phyloP scores from a whole-genome alignment of 148 eudicot species.

The Oxyria digyna region DNA sequence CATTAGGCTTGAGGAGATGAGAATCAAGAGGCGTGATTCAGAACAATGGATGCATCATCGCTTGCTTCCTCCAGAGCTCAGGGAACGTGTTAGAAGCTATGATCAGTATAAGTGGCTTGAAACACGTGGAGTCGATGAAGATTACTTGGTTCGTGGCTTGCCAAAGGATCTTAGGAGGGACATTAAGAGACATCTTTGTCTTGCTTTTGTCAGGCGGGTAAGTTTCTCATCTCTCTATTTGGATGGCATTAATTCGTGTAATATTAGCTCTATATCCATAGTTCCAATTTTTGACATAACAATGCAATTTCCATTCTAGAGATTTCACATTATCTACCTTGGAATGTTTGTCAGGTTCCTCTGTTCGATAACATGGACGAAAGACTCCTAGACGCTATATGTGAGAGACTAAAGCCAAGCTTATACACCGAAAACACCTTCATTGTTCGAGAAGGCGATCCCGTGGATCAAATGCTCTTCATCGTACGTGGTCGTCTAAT shows the following conservation, averaged over 20 bases:
- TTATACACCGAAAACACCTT: constrained; percentile 70
- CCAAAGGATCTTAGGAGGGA: constrained; percentile 91
- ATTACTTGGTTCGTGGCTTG: constrained; percentile 61
- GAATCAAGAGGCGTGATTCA: constrained; percentile 86
- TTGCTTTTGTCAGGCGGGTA: constrained; percentile 83
- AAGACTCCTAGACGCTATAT: constrained; percentile 84
- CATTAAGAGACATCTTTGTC: constrained; percentile 94
- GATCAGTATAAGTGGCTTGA: constrained; percentile 96
- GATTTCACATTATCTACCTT: not conserved
- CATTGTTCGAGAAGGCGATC: constrained; percentile 91
- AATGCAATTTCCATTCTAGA: not conserved
- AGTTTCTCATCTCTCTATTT: constrained; percentile 4
- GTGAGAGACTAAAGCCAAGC: constrained; percentile 87
- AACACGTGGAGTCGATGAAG: constrained; percentile 94
- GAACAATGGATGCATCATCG: constrained; percentile 99
- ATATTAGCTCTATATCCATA: too few species aligned
- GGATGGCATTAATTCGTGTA: not conserved
- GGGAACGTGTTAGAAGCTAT: constrained; percentile 89
- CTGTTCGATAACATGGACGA: constrained; percentile 95
- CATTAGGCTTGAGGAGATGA: constrained; percentile 90
- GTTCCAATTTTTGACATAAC: not conserved
- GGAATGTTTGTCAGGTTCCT: constrained; percentile 52
- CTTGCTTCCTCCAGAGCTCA: constrained; percentile 71
- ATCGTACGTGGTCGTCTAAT: constrained; percentile 84
- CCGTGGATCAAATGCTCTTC: constrained; percentile 92